These are phyloP conservation scores for Xylaria sp. DNA, from an alignment of 2,329 filamentous ascomycete species.

Conservation along the genomic window DNA sequence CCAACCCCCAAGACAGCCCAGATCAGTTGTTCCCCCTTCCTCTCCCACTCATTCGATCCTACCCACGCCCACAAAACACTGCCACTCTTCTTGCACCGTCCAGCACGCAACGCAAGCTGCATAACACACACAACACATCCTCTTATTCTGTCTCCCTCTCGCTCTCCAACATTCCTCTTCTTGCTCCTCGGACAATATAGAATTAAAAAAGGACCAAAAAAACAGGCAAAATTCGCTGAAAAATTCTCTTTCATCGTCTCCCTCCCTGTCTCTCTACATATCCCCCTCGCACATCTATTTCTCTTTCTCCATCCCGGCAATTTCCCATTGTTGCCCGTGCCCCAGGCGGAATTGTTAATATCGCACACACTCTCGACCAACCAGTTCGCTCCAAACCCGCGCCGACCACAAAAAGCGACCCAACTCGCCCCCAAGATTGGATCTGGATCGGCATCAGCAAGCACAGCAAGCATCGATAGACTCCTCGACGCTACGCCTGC, in stretches of 20 bases:
- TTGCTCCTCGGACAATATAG: constrained; percentile 9
- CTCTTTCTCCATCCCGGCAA: neutral
- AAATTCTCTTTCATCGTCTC: constrained; percentile 10
- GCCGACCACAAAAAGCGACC: constrained; percentile 12
- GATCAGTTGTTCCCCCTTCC: constrained; percentile 17
- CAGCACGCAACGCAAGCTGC: constrained; percentile 14
- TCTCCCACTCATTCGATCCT: constrained; percentile 22
- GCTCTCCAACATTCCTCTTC: constrained; percentile 2
- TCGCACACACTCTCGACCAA: constrained; percentile 5
- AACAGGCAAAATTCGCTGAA: constrained; percentile 9
- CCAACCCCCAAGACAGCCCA: constrained; percentile 18
- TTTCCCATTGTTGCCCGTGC: constrained; percentile 15
- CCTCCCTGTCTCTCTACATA: no score
- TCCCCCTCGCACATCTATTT: neutral
- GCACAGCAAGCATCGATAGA: neutral
- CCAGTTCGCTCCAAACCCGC: constrained; percentile 2
- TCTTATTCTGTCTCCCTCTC: neutral
- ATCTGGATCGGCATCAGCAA: constrained; percentile 1
- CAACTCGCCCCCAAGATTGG: constrained; percentile 14
- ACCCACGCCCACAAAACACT: constrained; percentile 17
- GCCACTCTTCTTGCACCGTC: constrained; percentile 16
- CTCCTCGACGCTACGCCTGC: constrained; percentile 3
- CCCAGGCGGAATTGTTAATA: constrained; percentile 16
- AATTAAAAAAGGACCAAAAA: constrained; percentile 14
- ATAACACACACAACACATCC: constrained; percentile 6